These are phyloP conservation scores for Medicago ruthenica DNA, from an alignment of 306 rosid genomes.

Conservation along the genomic window DNA sequence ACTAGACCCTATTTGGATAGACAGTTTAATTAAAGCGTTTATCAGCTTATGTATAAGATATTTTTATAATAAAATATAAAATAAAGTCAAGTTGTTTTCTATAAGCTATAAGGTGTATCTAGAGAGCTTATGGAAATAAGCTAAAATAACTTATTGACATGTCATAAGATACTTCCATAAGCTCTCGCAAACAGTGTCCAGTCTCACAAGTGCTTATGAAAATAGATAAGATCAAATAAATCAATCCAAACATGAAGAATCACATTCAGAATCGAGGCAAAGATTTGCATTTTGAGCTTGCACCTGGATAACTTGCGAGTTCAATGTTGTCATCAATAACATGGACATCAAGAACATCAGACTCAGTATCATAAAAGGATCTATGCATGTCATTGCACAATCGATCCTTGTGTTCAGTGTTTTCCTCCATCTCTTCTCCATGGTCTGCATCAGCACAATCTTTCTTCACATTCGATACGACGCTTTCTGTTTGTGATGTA, in stretches of 20 bases:
- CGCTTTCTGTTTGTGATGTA: slow-evolving; percentile 38
- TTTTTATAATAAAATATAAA: too few species aligned
- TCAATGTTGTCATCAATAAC: slow-evolving; percentile 57
- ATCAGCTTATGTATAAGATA: too few species aligned
- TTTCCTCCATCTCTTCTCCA: slow-evolving; percentile 37
- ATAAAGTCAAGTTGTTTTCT: too few species aligned
- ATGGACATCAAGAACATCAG: slow-evolving; percentile 69
- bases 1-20: slow-evolving; percentile 14
- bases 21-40: too few species aligned
- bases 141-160: too few species aligned
- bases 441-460: too few species aligned
- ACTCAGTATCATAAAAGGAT: slow-evolving; percentile 53
- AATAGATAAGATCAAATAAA: too few species aligned
- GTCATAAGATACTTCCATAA: slow-evolving; percentile 23
- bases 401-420: slow-evolving; percentile 39
- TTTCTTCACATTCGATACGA: slow-evolving; percentile 35
- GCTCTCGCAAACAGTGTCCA: slow-evolving; percentile 52
- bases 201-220: slow-evolving; percentile 44
- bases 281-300: slow-evolving; percentile 36
- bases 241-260: slow-evolving; percentile 40
- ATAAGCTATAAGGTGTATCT: too few species aligned
- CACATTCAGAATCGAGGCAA: slow-evolving; percentile 39
- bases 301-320: not conserved
- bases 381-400: not conserved
- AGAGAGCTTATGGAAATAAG: too few species aligned